These are phyloP conservation scores for Nepenthes alata DNA, from an alignment of 179 eudicot species.

Conservation along the genomic window DNA sequence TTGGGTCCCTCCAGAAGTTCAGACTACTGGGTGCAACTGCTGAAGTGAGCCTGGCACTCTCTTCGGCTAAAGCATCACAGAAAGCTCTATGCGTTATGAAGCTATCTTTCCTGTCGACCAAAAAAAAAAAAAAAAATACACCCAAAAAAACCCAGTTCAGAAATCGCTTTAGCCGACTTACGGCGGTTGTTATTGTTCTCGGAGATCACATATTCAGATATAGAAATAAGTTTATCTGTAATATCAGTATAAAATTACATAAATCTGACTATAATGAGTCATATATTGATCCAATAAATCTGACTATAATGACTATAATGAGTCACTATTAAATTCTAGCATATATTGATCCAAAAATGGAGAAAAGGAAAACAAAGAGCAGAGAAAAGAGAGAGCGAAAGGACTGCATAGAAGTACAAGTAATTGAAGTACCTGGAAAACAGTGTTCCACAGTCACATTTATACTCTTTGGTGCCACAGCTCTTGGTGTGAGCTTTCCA, in stretches of 20 bases:
- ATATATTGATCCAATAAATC: not conserved
- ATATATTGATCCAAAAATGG: too few relatives aligned
- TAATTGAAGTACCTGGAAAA: constrained; percentile 8
- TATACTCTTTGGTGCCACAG: constrained; percentile 10
- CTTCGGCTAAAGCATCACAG: constrained; percentile 81
- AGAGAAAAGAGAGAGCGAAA: too few relatives aligned
- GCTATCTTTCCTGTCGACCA: constrained; percentile 58
- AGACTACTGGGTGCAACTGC: constrained; percentile 23
- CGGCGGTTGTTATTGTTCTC: too few relatives aligned
- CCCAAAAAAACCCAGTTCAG: too few relatives aligned
- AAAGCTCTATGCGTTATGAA: constrained; percentile 90
- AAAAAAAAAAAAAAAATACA: not conserved
- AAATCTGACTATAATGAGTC: not conserved
- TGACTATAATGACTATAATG: too few relatives aligned
- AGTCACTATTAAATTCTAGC: too few relatives aligned
- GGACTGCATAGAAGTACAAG: not conserved
- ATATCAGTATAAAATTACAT: too few relatives aligned
- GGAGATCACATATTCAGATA: too few relatives aligned
- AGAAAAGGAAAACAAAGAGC: too few relatives aligned
- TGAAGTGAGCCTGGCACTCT: constrained; percentile 40
- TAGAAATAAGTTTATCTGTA: too few relatives aligned
- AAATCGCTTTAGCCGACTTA: too few relatives aligned
- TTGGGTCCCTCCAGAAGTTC: constrained; percentile 33
- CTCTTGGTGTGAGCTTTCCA: constrained; percentile 11
- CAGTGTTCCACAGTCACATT: constrained; percentile 8